A percentile compares a stretch with the other conserved stretches of the same genome.
Evolutionary conservation across 1,139 yeast species (phyloP).

Genomic region (Wickerhamiella infanticola): DNA sequence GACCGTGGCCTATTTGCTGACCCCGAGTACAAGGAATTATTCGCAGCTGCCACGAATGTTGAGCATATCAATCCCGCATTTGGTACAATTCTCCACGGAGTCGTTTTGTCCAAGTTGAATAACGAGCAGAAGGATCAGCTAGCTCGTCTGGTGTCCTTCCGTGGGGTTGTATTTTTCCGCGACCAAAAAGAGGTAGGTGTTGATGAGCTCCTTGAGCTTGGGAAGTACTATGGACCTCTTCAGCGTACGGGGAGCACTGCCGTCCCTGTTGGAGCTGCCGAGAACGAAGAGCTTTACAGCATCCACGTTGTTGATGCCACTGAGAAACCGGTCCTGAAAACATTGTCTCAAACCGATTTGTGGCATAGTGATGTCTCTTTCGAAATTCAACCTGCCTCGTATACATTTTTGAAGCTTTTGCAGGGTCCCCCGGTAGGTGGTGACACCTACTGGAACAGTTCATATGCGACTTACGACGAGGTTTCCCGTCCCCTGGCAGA

Average conservation of each 20-base stretch:
- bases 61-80: constrained; percentile 41
- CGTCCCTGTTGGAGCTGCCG: constrained; percentile 34
- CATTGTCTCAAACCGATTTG: background rate
- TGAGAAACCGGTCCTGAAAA: constrained; percentile 16
- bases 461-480: constrained; percentile 34
- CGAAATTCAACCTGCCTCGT: constrained; percentile 33
- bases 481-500: constrained; percentile 29
- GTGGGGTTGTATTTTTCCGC: constrained; percentile 55
- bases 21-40: constrained; percentile 33
- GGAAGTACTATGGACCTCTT: constrained; percentile 49
- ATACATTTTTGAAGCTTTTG: constrained; percentile 31
- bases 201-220: constrained; percentile 43
- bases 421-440: constrained; percentile 28
- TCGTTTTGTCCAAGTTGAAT: constrained; percentile 39
- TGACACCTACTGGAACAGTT: constrained; percentile 34
- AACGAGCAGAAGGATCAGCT: constrained; percentile 43
- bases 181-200: constrained; percentile 36
- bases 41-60: constrained; percentile 20
- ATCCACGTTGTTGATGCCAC: constrained; percentile 40
- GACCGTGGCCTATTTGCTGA: constrained; percentile 29
- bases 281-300: constrained; percentile 30
- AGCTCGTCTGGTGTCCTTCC: constrained; percentile 45
- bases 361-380: constrained; percentile 33
- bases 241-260: constrained; percentile 65
- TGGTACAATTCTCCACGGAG: constrained; percentile 45